These are phyloP conservation scores for Castanea sativa DNA, from an alignment of 306 rosid species.

Conservation along the genomic window DNA sequence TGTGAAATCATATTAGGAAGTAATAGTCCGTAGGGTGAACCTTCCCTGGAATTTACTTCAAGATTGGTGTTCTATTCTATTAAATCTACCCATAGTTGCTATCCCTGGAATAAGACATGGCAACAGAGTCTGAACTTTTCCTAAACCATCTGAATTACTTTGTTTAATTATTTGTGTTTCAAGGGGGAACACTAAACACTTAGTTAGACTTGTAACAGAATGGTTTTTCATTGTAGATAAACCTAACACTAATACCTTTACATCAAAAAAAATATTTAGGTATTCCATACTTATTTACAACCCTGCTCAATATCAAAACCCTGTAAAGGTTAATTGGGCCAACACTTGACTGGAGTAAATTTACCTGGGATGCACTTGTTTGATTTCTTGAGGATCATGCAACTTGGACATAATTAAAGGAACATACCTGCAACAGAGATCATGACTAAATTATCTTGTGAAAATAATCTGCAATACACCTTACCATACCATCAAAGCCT, in stretches of 20 bases:
- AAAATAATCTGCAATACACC: neutral
- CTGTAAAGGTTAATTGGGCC: conserved; percentile 17
- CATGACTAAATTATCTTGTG: conserved; percentile 5
- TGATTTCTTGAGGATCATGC: conserved; percentile 66
- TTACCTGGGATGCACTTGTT: conserved; percentile 73
- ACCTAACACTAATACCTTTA: neutral
- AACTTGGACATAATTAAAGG: conserved; percentile 64
- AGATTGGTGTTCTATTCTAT: neutral
- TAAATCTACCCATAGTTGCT: neutral
- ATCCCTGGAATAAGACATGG: neutral
- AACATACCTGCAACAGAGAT: conserved; percentile 64
- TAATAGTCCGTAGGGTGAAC: neutral
- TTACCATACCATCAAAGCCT: neutral
- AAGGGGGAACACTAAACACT: neutral
- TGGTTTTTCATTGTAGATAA: neutral
- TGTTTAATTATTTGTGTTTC: neutral
- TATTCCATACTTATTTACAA: neutral
- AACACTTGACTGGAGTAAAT: conserved; percentile 10
- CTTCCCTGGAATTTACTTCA: neutral
- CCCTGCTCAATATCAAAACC: neutral
- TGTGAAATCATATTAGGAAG: neutral
- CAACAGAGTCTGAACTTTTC: neutral
- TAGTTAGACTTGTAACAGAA: neutral
- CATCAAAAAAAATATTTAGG: neutral
- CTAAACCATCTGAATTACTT: neutral